Conservation (phyloP, 179 eudicot species). For the Sideroxylon spinosum region DNA sequence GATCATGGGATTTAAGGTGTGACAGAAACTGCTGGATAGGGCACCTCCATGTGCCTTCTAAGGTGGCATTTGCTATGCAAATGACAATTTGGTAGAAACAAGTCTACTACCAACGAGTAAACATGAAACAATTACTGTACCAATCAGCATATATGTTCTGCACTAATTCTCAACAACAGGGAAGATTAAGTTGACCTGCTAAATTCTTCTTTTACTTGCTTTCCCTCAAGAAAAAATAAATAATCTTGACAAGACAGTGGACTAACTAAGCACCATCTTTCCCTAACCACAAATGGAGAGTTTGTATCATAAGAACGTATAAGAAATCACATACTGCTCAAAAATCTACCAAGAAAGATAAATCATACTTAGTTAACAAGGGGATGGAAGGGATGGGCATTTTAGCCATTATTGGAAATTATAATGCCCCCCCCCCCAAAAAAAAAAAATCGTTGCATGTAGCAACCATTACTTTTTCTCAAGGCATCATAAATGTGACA, state of each 20-base stretch:
- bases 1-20: no score
- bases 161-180: background rate
- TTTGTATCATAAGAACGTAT: background rate
- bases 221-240: background rate
- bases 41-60: background rate
- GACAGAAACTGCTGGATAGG: background rate
- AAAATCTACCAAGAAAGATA: background rate
- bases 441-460: background rate
- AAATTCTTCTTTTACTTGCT: background rate
- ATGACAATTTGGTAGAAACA: background rate
- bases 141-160: no score
- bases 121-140: background rate
- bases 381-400: background rate
- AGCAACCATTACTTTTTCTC: background rate
- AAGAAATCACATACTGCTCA: background rate
- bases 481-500: background rate
- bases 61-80: constrained; percentile 3
- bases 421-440: background rate
- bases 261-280: background rate
- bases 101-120: no score
- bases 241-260: background rate
- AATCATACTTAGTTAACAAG: no score
- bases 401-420: background rate
- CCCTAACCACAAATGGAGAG: background rate
- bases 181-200: background rate